Base-by-base conservation (phyloP, 78 protist species). In the Dictyostelium intermedium region DNA sequence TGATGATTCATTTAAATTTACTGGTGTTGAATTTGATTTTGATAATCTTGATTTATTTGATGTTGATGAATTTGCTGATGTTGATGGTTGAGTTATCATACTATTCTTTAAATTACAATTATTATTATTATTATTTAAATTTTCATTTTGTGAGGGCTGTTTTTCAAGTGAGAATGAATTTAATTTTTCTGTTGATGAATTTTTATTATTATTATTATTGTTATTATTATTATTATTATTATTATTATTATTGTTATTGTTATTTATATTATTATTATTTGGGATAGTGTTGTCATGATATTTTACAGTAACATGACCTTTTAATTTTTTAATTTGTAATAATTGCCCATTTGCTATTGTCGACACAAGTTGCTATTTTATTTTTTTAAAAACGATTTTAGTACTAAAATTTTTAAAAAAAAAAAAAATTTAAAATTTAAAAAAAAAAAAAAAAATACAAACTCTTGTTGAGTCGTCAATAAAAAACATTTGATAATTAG, bases 261-360 rank as follows among this genome's bases (percentile, higher is more conserved):
- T 45, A 20, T 14, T 53, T 4, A 13, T 53, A 56, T 8, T 34
- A 37, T 74, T 74, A 6, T 7, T 30, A 13, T 25, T 73, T 73
- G 4, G 39, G 7, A 10, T 1, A 27, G 63, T 25, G 27, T 43
- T 78, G n/a, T 89, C 94, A 20, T 89, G 84, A 69, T 89, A 89
- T 80, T 87, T 89, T 47, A 89, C 94, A 69, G 82, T 89, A 14
- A 89, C 94, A 70, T 89, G 94, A 23, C 94, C 94, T 70, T 89
- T 89, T 69, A 89, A 47, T 80, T 89, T 89, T 72, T 89, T 89
- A 20, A 89, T 80, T 80, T 89, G 39, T 70, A 45, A 16, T n/a
- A 45, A 69, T 76, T 32, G 32, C 34, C 61, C 60, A 80, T n/a
- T 80, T 89, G 86, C 41, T 32, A 72, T 34, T 34, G 43, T 72